A percentile compares a stretch with the other conserved stretches of the same genome.
Evolutionary conservation across 371 early-diverging fungal species (phyloP).

Genomic region (Syncephalastrum sp.): DNA sequence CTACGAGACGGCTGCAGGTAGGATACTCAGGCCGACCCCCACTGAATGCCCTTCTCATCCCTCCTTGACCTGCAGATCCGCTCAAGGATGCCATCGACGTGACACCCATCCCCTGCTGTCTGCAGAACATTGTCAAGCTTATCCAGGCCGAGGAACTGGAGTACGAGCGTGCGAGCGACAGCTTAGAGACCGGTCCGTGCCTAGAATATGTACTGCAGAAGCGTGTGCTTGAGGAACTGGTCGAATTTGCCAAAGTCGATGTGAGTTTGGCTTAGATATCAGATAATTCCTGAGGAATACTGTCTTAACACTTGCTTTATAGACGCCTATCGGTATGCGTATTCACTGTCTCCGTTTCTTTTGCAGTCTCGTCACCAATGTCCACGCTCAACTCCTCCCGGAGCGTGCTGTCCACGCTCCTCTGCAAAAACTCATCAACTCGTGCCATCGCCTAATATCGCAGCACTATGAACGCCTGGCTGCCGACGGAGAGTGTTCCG

Average conservation of each 20-base stretch:
- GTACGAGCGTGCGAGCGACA: slow-evolving; percentile 42
- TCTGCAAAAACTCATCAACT: slow-evolving; percentile 47
- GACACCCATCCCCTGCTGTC: slow-evolving; percentile 45
- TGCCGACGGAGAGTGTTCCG: slow-evolving; percentile 38
- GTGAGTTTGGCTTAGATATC: slow-evolving; percentile 19
- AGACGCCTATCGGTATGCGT: slow-evolving; percentile 58
- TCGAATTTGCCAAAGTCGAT: slow-evolving; percentile 54
- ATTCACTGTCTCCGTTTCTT: slow-evolving; percentile 50
- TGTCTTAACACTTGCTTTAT: not conserved
- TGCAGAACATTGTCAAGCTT: slow-evolving; percentile 47
- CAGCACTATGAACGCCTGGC: slow-evolving; percentile 48
- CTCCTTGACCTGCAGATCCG: slow-evolving; percentile 26
- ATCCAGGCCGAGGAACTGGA: slow-evolving; percentile 53
- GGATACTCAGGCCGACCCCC: no score
- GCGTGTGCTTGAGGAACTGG: slow-evolving; percentile 48
- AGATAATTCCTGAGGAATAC: not conserved
- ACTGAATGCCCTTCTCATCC: no score
- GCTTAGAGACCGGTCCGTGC: slow-evolving; percentile 49
- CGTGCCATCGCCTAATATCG: slow-evolving; percentile 47
- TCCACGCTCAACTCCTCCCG: slow-evolving; percentile 50
- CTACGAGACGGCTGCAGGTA: slow-evolving; percentile 51
- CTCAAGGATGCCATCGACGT: slow-evolving; percentile 52
- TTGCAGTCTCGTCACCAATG: slow-evolving; percentile 46
- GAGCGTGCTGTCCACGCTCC: slow-evolving; percentile 56
- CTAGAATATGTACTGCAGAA: slow-evolving; percentile 46